phyloP scores from a whole-genome alignment of 768 basidiomycete species.

The Collybia mongolica region DNA sequence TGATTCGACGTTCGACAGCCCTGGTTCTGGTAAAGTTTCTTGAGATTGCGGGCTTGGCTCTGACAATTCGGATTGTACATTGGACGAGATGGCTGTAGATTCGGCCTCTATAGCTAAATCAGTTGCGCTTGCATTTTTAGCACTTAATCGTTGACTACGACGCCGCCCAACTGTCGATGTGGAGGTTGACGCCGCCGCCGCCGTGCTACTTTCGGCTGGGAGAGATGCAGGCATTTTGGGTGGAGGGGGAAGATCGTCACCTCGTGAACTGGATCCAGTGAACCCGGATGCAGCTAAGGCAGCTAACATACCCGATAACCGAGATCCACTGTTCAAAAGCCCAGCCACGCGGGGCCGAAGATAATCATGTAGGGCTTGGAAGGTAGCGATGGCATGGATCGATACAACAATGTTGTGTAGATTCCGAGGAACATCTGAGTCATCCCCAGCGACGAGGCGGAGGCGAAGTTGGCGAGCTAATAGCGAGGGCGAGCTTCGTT shows the following conservation, averaged over 20 bases:
- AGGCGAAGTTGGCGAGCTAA: conserved; percentile 92
- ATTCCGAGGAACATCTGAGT: conserved; percentile 83
- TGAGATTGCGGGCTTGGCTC: conserved; percentile 4
- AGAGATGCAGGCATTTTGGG: conserved; percentile 25
- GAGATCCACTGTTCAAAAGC: conserved; percentile 55
- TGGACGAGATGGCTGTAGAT: conserved; percentile 10
- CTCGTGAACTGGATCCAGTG: conserved; percentile 39
- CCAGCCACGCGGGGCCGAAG: conserved; percentile 88
- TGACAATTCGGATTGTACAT: conserved; percentile 13
- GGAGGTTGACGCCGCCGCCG: conserved; percentile 28
- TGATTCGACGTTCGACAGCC: conserved; percentile 34
- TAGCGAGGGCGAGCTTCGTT: conserved; percentile 86
- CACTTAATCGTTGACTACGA: conserved; percentile 82
- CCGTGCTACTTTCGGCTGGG: conserved; percentile 22
- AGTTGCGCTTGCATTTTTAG: conserved; percentile 44
- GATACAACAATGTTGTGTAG: conserved; percentile 92
- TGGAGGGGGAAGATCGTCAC: conserved; percentile 29
- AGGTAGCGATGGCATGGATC: conserved; percentile 97
- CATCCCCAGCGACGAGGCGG: conserved; percentile 86
- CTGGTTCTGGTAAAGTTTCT: conserved; percentile 13
- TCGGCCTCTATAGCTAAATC: not conserved
- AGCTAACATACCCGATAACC: conserved; percentile 89
- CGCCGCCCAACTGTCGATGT: conserved; percentile 54
- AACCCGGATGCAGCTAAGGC: conserved; percentile 79
- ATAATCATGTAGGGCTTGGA: conserved; percentile 96